These are phyloP conservation scores for Rosellinia necatrix DNA, from an alignment of 2,329 filamentous ascomycete genomes.

Conservation along the genomic window DNA sequence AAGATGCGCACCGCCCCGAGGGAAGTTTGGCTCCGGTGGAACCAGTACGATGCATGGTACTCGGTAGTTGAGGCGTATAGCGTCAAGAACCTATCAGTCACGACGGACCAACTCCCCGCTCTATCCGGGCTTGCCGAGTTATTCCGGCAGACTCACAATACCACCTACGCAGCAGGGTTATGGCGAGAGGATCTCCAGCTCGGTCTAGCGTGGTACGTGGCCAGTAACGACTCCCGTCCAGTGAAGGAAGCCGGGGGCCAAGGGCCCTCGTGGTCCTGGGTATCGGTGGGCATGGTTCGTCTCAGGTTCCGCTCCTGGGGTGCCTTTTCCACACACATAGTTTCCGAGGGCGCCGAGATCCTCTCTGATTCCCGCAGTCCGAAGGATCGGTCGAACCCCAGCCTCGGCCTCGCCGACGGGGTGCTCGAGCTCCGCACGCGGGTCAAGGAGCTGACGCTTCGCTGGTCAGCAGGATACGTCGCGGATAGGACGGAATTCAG, in stretches of 20 bases:
- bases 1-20: not conserved
- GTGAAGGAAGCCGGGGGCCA: not conserved
- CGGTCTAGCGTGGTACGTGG: constrained; percentile 32
- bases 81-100: constrained; percentile 19
- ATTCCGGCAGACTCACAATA: constrained; percentile 16
- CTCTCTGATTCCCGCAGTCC: constrained; percentile 3
- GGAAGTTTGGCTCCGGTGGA: not conserved
- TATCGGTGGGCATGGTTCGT: constrained; percentile 26
- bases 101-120: constrained; percentile 25
- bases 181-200: constrained; percentile 29
- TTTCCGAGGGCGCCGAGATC: constrained; percentile 8
- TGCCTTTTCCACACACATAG: not conserved
- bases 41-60: constrained; percentile 27
- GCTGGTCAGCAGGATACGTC: constrained; percentile 8
- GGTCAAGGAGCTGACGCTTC: constrained; percentile 1
- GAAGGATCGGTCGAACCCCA: not conserved
- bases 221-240: constrained; percentile 25
- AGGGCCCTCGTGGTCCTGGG: constrained; percentile 33
- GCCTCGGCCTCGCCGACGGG: not conserved
- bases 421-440: constrained; percentile 9
- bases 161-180: constrained; percentile 29
- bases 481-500: constrained; percentile 12
- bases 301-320: constrained; percentile 15
- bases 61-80: constrained; percentile 29
- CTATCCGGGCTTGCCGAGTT: constrained; percentile 25